These are phyloP conservation scores for Malus sylvestris DNA, from an alignment of 306 rosid genomes.

Conservation along the genomic window DNA sequence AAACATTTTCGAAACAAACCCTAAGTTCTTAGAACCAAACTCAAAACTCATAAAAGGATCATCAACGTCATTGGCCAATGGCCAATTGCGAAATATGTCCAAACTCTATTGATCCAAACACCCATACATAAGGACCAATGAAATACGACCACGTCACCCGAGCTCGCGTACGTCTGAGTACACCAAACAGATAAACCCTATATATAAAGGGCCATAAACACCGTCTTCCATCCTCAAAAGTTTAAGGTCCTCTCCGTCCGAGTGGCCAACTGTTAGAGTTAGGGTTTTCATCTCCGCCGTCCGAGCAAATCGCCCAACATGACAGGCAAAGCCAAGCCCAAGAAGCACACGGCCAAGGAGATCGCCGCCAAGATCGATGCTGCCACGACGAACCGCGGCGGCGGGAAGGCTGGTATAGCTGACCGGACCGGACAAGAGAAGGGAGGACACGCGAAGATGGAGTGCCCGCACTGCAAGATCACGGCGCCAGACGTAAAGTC, in stretches of 20 bases:
- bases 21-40: no score
- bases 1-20: no score
- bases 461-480: slow-evolving; percentile 85
- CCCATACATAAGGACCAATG: neutral
- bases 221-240: neutral
- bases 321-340: slow-evolving; percentile 99
- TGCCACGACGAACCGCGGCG: slow-evolving; percentile 89
- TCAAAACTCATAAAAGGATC: no score
- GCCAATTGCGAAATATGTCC: no score
- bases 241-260: neutral
- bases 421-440: slow-evolving; percentile 68
- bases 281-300: slow-evolving; percentile 21
- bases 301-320: slow-evolving; percentile 14
- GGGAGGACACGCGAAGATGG: slow-evolving; percentile 94
- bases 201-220: neutral
- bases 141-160: neutral
- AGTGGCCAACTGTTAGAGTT: neutral
- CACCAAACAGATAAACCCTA: slow-evolving; percentile 10
- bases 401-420: slow-evolving; percentile 78
- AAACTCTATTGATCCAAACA: neutral
- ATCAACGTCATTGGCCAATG: neutral
- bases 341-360: slow-evolving; percentile 99
- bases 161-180: neutral
- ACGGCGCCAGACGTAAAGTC: slow-evolving; percentile 88
- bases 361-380: slow-evolving; percentile 80